Conservation (phyloP, 148 eudicot genomes). For the Fallopia convolvulus region DNA sequence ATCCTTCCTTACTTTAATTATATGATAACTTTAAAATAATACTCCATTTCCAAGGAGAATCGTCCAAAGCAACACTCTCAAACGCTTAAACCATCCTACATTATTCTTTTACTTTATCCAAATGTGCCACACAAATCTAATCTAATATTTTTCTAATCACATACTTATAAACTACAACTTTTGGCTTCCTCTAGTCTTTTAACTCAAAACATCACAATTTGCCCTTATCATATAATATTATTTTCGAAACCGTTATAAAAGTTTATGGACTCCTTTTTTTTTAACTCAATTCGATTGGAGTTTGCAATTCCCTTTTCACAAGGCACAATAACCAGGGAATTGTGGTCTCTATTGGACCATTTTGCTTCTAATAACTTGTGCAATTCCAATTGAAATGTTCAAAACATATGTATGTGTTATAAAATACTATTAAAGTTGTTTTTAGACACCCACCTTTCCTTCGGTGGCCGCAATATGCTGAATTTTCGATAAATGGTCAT, state of each 20-base stretch:
- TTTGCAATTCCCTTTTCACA: slow-evolving; percentile 1
- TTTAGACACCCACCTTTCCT: too few relatives aligned
- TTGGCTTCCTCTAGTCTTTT: not conserved
- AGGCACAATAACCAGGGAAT: not conserved
- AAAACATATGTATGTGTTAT: not conserved
- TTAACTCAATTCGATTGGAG: not conserved
- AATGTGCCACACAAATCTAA: not conserved
- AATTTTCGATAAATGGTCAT: not conserved
- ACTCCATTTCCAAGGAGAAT: slow-evolving; percentile 6
- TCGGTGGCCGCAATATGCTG: not conserved
- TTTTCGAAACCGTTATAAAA: not conserved
- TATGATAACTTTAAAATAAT: too few relatives aligned
- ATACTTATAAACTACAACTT: slow-evolving; percentile 11
- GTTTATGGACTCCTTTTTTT: too few relatives aligned
- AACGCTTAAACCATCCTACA: not conserved
- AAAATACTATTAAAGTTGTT: not conserved
- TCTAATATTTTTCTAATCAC: not conserved
- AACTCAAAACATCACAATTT: not conserved
- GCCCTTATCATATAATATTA: not conserved
- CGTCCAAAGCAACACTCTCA: slow-evolving; percentile 3
- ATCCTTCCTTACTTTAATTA: not conserved
- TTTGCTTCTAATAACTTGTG: not conserved
- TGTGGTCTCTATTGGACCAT: slow-evolving; percentile 7
- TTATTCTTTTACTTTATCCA: not conserved
- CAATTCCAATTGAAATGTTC: not conserved